Conservation (phyloP, 129 eudicot species). For the Erigeron canadensis region DNA sequence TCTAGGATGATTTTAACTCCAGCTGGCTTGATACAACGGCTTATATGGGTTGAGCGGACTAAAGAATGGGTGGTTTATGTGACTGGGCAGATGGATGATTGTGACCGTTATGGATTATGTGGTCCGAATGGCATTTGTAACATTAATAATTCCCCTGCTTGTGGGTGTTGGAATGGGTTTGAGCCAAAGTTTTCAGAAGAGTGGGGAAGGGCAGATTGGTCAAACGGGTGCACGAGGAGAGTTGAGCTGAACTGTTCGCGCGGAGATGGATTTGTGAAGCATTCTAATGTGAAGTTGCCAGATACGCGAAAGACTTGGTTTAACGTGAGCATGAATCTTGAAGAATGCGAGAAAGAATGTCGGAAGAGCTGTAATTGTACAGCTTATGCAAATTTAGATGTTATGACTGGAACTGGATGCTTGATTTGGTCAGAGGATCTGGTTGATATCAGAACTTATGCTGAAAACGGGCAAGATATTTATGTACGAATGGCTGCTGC, state of each 20-base stretch:
- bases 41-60: constrained; percentile 21
- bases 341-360: constrained; percentile 44
- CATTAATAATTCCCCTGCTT: constrained; percentile 19
- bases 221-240: constrained; percentile 41
- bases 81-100: constrained; percentile 29
- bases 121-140: constrained; percentile 40
- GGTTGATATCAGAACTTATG: constrained; percentile 48
- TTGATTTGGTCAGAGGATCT: constrained; percentile 51
- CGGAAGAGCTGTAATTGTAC: constrained; percentile 43
- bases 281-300: constrained; percentile 33
- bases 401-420: constrained; percentile 42
- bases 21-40: constrained; percentile 33
- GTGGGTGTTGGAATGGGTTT: constrained; percentile 45
- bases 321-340: constrained; percentile 38
- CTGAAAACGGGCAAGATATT: constrained; percentile 48
- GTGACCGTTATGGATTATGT: constrained; percentile 38
- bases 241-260: constrained; percentile 31
- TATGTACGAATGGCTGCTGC: constrained; percentile 46
- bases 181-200: constrained; percentile 29
- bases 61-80: constrained; percentile 23
- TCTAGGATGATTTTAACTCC: constrained; percentile 33
- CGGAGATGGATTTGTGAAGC: constrained; percentile 40
- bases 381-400: constrained; percentile 42
- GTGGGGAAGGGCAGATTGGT: constrained; percentile 42
- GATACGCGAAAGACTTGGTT: constrained; percentile 32